Percentiles rank a stretch among this genome's conserved stretches.
These are phyloP conservation scores for Corchorus olitorius DNA, from an alignment of 345 rosid species.

Conservation along the genomic window DNA sequence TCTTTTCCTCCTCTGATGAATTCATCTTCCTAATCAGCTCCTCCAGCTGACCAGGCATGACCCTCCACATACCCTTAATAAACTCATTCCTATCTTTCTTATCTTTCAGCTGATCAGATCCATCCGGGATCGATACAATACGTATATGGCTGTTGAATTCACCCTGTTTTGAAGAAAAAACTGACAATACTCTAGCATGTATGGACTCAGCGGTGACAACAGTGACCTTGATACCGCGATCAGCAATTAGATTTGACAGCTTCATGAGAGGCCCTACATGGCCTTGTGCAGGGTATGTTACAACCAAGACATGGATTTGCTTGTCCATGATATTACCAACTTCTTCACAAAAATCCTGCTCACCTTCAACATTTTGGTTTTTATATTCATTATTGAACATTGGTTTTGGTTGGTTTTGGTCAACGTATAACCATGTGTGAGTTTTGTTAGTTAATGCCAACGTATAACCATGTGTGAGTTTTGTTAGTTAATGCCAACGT, in stretches of 20 bases:
- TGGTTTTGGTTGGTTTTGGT: too few species aligned
- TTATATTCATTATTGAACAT: too few species aligned
- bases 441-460: too few species aligned
- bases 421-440: too few species aligned
- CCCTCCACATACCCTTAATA: neutral
- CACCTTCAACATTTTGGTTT: neutral
- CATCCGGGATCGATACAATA: conserved; percentile 32
- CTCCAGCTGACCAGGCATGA: conserved; percentile 20
- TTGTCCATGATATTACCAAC: neutral
- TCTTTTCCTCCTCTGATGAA: conserved; percentile 9
- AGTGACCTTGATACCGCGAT: conserved; percentile 40
- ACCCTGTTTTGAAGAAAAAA: conserved; percentile 11
- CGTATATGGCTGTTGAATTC: conserved; percentile 11
- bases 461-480: too few species aligned
- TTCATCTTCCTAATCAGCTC: conserved; percentile 30
- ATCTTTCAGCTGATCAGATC: neutral
- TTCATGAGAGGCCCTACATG: conserved; percentile 40
- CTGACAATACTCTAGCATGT: conserved; percentile 17
- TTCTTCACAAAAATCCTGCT: too few species aligned
- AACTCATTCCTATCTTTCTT: neutral
- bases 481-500: too few species aligned
- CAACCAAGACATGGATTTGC: conserved; percentile 27
- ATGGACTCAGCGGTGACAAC: conserved; percentile 31
- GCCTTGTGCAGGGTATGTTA: conserved; percentile 41
- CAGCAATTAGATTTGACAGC: conserved; percentile 31